Conservation (phyloP, 192 early-diverging fungal genomes). For the Cladochytrium replicatum region DNA sequence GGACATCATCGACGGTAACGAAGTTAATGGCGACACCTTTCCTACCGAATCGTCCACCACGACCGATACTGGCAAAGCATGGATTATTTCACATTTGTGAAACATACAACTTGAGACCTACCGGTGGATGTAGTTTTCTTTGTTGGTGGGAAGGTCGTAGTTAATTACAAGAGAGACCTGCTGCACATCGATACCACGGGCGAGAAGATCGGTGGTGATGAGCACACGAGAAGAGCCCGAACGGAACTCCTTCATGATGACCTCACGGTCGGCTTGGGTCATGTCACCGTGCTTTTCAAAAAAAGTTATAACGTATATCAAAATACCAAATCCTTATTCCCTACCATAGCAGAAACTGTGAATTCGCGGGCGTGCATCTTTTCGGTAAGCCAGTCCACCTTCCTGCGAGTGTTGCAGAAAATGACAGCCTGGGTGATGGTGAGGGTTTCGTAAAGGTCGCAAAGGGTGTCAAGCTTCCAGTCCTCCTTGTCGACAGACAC, state of each 20-base stretch:
- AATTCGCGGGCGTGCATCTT: conserved; percentile 83
- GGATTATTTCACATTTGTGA: no score
- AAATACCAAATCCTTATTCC: conserved; percentile 7
- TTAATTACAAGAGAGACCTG: conserved; percentile 98
- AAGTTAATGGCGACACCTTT: conserved; percentile 99
- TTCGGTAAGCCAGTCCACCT: conserved; percentile 99
- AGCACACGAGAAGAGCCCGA: conserved; percentile 92
- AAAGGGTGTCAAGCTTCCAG: conserved; percentile 98
- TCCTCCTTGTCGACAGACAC: conserved; percentile 98
- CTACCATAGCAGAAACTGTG: conserved; percentile 86
- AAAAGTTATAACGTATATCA: neutral
- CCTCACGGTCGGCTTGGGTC: conserved; percentile 90
- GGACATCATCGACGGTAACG: conserved; percentile 90
- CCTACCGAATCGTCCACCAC: conserved; percentile 99
- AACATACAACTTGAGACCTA: neutral
- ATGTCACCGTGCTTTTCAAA: conserved; percentile 86
- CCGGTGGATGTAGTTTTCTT: conserved; percentile 99
- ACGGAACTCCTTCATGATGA: conserved; percentile 99
- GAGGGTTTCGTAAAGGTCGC: conserved; percentile 96
- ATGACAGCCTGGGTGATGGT: conserved; percentile 98
- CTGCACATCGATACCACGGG: conserved; percentile 99
- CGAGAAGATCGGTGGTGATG: conserved; percentile 95
- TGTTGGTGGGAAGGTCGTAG: conserved; percentile 96
- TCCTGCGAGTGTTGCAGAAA: conserved; percentile 99
- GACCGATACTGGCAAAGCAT: conserved; percentile 68